A percentile compares a stretch with the other conserved stretches of the same genome.
phyloP scores from a whole-genome alignment of 306 rosid species.

The Vachellia pachyceras region DNA sequence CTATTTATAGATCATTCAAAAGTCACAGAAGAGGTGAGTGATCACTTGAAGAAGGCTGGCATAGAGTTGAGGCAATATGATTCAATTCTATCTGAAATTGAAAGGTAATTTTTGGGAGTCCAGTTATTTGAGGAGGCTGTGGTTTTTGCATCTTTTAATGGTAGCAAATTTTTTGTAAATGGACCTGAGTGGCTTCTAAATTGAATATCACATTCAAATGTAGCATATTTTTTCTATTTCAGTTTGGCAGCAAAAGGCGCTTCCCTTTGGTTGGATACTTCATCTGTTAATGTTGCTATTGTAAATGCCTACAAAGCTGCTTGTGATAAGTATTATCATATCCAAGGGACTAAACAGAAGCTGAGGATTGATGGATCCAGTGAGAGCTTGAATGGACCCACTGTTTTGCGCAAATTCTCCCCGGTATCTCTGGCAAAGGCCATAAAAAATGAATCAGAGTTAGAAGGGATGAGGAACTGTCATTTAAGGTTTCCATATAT shows the following conservation, averaged over 20 bases:
- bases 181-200: neutral
- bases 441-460: slow-evolving; percentile 78
- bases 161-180: slow-evolving; percentile 21
- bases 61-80: slow-evolving; percentile 78
- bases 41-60: slow-evolving; percentile 77
- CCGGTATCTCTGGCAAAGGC: slow-evolving; percentile 86
- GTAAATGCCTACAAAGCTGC: slow-evolving; percentile 75
- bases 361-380: slow-evolving; percentile 46
- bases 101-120: slow-evolving; percentile 56
- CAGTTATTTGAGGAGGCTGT: neutral
- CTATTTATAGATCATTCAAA: slow-evolving; percentile 78
- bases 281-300: slow-evolving; percentile 83
- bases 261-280: slow-evolving; percentile 83
- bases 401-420: slow-evolving; percentile 60
- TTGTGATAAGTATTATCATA: slow-evolving; percentile 59
- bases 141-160: neutral
- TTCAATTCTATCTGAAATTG: slow-evolving; percentile 78
- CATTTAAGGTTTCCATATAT: slow-evolving; percentile 69
- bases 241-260: slow-evolving; percentile 79
- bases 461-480: slow-evolving; percentile 87
- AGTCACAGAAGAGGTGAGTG: slow-evolving; percentile 76
- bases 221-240: slow-evolving; percentile 43
- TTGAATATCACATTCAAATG: slow-evolving; percentile 31
- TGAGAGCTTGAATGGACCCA: slow-evolving; percentile 53
- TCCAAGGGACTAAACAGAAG: slow-evolving; percentile 53